Base-by-base conservation (phyloP, 306 rosid species). In the Fragaria ananassa region DNA sequence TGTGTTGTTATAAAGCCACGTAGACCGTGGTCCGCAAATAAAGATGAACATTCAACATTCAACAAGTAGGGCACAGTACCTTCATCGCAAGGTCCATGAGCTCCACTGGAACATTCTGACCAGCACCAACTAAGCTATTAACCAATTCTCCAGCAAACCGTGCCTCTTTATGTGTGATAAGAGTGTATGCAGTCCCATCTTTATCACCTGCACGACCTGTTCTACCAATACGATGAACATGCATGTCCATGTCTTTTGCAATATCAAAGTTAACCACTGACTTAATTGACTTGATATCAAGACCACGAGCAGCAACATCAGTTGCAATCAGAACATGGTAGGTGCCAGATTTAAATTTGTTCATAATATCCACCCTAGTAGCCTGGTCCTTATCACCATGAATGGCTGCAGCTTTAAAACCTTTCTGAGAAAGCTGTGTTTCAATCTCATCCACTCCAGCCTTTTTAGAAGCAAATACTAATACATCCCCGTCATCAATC, bases 261-360 rank as follows among this genome's bases (percentile, higher is more conserved):
- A 89, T 90, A 82, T 95, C 99, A 77, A 95, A 90, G 88, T 95
- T 95, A 42, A 95, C 97, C 63, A 95, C 99, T 25, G 97, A 92
- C 86, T 95, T 95, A 34, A 95, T 92, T 57, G 99, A 95, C 83
- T 95, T 95, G 76, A 95, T 95, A 74, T 95, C 97, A 76, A 95
- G 99, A 84, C 99, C 99, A 58, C 99, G 99, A 13, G 99, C 99
- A 51, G 99, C 99, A 76, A 95, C 99, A 83, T 95, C 99, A 89
- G 99, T 95, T 45, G 99, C 99, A 86, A 95, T 68, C 37, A 95
- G 97, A 78, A 92, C 93, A 58, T 95, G 99, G 86, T 86, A 92
- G 34, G 79, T 42, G 63, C 99, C 99, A 53, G 97, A 88, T 86
- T 95, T 95, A 78, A 90, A 95, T 80, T 95, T 95, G 82, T 90